A percentile compares a stretch with the other conserved stretches of the same genome.
Conservation (phyloP, 2,329 filamentous ascomycete species). For the Trichoderma sp. region DNA sequence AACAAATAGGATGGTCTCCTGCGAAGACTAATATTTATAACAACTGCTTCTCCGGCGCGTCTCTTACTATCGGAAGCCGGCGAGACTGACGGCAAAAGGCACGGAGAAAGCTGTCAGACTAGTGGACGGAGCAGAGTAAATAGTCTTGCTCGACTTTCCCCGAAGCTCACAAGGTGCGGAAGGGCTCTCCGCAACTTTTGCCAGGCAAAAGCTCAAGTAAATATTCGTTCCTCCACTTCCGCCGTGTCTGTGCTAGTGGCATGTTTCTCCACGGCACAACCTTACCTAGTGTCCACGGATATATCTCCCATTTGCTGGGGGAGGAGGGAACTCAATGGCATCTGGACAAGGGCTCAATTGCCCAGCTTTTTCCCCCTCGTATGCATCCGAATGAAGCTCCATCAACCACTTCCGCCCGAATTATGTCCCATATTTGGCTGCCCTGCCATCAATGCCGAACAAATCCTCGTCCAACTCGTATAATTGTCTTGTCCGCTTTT, state of each 20-base stretch:
- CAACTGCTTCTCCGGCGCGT: neutral
- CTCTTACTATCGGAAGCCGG: neutral
- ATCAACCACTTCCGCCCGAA: neutral
- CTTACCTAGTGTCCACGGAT: neutral
- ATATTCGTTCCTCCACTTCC: neutral
- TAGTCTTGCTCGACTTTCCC: neutral
- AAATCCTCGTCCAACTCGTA: neutral
- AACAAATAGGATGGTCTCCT: neutral
- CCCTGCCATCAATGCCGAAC: neutral
- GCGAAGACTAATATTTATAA: neutral
- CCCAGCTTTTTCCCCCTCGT: neutral
- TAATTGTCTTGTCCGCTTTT: neutral
- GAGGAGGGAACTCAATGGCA: neutral
- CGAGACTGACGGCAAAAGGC: neutral
- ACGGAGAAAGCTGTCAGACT: neutral
- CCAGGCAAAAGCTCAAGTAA: neutral
- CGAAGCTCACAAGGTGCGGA: neutral
- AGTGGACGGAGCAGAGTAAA: neutral
- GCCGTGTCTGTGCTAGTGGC: neutral
- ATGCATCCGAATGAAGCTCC: neutral
- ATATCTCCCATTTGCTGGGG: neutral
- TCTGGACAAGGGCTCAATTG: neutral
- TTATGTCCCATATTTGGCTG: neutral
- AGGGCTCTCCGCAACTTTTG: neutral
- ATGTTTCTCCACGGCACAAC: neutral